Percentiles rank a stretch among this genome's conserved stretches.
phyloP scores from a whole-genome alignment of 768 basidiomycete genomes.

The Candolleomyces aberdarensis region DNA sequence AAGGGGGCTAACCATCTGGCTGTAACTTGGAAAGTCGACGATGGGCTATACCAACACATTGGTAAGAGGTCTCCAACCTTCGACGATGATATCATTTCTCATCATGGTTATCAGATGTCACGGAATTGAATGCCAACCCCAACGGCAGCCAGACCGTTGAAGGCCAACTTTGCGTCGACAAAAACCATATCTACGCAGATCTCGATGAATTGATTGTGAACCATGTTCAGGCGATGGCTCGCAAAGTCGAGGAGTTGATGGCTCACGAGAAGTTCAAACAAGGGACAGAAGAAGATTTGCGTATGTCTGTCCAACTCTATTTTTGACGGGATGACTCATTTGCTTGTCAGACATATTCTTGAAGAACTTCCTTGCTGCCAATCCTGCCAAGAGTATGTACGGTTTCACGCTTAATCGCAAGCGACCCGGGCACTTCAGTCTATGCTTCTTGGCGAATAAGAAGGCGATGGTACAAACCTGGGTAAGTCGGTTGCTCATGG shows the following conservation, averaged over 20 bases:
- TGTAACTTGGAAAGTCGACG: slow-evolving; percentile 98
- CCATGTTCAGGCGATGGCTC: slow-evolving; percentile 91
- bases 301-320: slow-evolving; percentile 47
- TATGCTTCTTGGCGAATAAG: slow-evolving; percentile 92
- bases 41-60: slow-evolving; percentile 93
- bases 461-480: slow-evolving; percentile 87
- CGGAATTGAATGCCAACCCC: slow-evolving; percentile 74
- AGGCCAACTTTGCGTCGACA: slow-evolving; percentile 68
- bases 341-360: slow-evolving; percentile 67
- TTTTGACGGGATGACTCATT: too few relatives aligned
- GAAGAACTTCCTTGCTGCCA: slow-evolving; percentile 88
- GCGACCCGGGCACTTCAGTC: slow-evolving; percentile 88
- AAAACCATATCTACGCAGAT: slow-evolving; percentile 83
- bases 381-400: slow-evolving; percentile 93
- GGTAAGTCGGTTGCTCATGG: slow-evolving; percentile 49
- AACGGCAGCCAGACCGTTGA: slow-evolving; percentile 58
- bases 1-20: slow-evolving; percentile 92
- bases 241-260: slow-evolving; percentile 92
- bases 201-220: slow-evolving; percentile 96
- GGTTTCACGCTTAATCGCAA: slow-evolving; percentile 91
- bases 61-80: slow-evolving; percentile 45
- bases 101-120: slow-evolving; percentile 56
- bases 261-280: slow-evolving; percentile 93
- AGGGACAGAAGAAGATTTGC: slow-evolving; percentile 83
- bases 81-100: slow-evolving; percentile 2